A percentile compares a stretch with the other conserved stretches of the same genome.
phyloP scores from a whole-genome alignment of 23 red algal species.

The Gracilaria vermiculophylla region DNA sequence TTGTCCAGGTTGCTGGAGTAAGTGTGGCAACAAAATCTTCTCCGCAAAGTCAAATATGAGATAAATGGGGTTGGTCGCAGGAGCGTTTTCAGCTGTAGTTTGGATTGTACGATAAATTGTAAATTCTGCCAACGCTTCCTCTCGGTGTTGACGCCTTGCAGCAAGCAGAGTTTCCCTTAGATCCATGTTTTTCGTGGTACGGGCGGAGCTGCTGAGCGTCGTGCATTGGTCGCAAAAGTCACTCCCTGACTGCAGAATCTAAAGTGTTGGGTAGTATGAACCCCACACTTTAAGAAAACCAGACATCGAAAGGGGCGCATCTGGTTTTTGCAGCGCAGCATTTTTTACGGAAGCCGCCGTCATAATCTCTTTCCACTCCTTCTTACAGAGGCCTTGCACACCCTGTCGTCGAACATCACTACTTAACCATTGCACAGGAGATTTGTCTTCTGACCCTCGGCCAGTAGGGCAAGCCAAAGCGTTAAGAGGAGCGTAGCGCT shows the following conservation, averaged over 20 bases:
- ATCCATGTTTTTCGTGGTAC: background rate
- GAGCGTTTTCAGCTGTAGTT: background rate
- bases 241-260: constrained; percentile 10
- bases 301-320: background rate
- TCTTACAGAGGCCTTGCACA: background rate
- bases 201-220: background rate
- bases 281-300: background rate
- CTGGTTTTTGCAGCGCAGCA: background rate
- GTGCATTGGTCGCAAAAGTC: constrained; percentile 32
- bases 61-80: background rate
- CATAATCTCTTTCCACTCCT: background rate
- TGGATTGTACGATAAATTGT: background rate
- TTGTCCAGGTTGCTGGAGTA: too few species aligned
- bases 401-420: constrained; percentile 4
- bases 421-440: background rate
- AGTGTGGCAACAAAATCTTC: too few species aligned
- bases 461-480: background rate
- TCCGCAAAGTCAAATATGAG: too few species aligned
- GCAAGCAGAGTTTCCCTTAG: too few species aligned
- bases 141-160: background rate
- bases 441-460: background rate
- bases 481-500: background rate
- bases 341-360: background rate
- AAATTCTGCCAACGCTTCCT: background rate
- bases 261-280: background rate